Conservation (phyloP, 2,329 filamentous ascomycete genomes). For the Paradendryphiella salina region DNA sequence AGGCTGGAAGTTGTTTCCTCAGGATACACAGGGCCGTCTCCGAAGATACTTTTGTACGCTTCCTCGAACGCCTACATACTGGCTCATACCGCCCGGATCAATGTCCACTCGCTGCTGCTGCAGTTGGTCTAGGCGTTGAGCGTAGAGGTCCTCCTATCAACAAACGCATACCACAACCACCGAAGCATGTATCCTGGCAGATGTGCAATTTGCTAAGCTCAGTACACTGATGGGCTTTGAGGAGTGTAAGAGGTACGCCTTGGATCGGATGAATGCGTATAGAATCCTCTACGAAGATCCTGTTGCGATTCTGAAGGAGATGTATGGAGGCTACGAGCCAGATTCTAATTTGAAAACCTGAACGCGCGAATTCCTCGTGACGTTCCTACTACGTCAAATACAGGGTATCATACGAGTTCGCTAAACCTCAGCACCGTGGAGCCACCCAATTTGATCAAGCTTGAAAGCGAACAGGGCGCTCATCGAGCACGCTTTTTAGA, state of each 20-base stretch:
- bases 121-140: conserved; percentile 8
- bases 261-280: conserved; percentile 41
- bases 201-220: conserved; percentile 40
- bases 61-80: conserved; percentile 41
- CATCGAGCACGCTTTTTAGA: conserved; percentile 11
- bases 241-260: conserved; percentile 42
- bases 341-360: conserved; percentile 28
- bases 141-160: conserved; percentile 32
- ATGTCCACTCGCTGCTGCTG: background rate
- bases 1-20: conserved; percentile 31
- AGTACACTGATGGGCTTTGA: conserved; percentile 43
- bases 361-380: conserved; percentile 27
- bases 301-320: conserved; percentile 38
- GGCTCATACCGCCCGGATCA: conserved; percentile 31
- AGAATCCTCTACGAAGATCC: conserved; percentile 43
- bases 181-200: conserved; percentile 22
- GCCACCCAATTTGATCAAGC: conserved; percentile 28
- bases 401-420: background rate
- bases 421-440: conserved; percentile 8
- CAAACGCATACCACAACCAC: conserved; percentile 10
- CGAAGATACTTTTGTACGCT: conserved; percentile 37
- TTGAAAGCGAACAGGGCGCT: conserved; percentile 23
- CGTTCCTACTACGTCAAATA: background rate
- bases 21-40: conserved; percentile 35
- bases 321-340: conserved; percentile 39